These are phyloP conservation scores for Castanea crenata DNA, from an alignment of 306 rosid genomes.

Conservation along the genomic window DNA sequence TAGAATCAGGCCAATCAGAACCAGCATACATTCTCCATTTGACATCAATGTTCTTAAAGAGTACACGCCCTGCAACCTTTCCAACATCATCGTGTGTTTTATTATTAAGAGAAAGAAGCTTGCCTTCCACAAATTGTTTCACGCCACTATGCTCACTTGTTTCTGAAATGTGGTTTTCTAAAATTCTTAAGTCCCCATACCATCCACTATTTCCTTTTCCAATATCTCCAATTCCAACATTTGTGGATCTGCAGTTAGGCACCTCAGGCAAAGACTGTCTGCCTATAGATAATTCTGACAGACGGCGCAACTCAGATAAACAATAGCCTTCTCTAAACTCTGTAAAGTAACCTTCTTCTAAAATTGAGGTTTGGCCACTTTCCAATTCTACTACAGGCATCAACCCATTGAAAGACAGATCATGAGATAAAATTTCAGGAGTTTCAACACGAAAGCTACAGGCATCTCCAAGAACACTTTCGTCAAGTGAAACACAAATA, in stretches of 20 bases:
- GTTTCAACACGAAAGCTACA: slow-evolving; percentile 32
- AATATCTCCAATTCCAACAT: slow-evolving; percentile 43
- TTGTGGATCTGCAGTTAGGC: slow-evolving; percentile 30
- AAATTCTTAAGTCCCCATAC: slow-evolving; percentile 54
- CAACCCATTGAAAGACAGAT: slow-evolving; percentile 35
- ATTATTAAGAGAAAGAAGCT: slow-evolving; percentile 38
- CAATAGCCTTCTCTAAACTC: slow-evolving; percentile 74
- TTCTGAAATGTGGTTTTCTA: slow-evolving; percentile 80
- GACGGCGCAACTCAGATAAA: slow-evolving; percentile 56
- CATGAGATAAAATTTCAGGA: slow-evolving; percentile 42
- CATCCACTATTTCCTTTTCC: slow-evolving; percentile 70
- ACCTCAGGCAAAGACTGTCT: slow-evolving; percentile 45
- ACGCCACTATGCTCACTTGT: slow-evolving; percentile 29
- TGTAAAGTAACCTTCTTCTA: slow-evolving; percentile 50
- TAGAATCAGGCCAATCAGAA: slow-evolving; percentile 59
- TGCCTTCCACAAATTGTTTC: slow-evolving; percentile 28
- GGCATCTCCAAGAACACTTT: slow-evolving; percentile 42
- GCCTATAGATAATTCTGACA: slow-evolving; percentile 50
- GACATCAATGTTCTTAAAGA: slow-evolving; percentile 66
- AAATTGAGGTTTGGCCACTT: slow-evolving; percentile 49
- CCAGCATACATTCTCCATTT: slow-evolving; percentile 88
- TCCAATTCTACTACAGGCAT: slow-evolving; percentile 48
- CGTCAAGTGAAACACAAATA: slow-evolving; percentile 41
- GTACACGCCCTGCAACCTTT: slow-evolving; percentile 61
- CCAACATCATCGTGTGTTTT: slow-evolving; percentile 25